Base-by-base conservation (phyloP, 176 grass and related monocot genomes). In the Alloteropsis semialata region DNA sequence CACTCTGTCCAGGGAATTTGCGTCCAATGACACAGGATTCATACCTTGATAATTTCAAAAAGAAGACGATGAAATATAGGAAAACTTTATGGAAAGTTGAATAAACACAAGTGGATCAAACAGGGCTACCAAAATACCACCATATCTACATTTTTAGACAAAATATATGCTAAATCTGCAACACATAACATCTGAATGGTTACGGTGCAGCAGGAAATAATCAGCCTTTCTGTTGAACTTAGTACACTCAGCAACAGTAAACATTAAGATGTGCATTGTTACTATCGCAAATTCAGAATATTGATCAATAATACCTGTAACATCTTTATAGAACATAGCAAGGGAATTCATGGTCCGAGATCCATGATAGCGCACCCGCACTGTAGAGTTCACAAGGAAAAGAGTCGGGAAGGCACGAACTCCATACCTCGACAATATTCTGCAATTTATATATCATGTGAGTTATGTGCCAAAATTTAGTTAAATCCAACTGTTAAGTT, bases 351-450 rank as follows among this genome's bases (percentile, higher is more conserved):
- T 73, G 17, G 87, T 84, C 34, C 92, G 85, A 81, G 92, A 83
- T 80, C 94, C 94, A 82, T 85, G 94, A 72, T 92, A 94, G 29
- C 94, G 85, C 24, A 94, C 85, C 33, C 89, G 79, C 62, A 94
- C 62, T 45, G 91, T 94, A 54, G 92, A 97, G 79, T 97, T 97
- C 33, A 97, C 71, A 32, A 94, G 85, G 72, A 97, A 88, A 75
- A 97, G 90, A 0, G 92, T 92, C 5, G 92, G 94, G 65, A 92
- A 94, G 59, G 92, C 89, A 85, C 87, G 80, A 22, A 97, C 87
- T 75, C 94, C 89, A 59, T 97, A 94, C 79, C 92, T 94, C 59
- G 94, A 93, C 34, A 97, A 90, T 67, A 94, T 88, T 84, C 94
- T 97, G 83, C 85, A 88, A 78, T 68, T 62, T 16, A 88, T 30